Base-by-base conservation (phyloP, 1,284 basidiomycete species). In the Cutaneotrichosporon dermatis region DNA sequence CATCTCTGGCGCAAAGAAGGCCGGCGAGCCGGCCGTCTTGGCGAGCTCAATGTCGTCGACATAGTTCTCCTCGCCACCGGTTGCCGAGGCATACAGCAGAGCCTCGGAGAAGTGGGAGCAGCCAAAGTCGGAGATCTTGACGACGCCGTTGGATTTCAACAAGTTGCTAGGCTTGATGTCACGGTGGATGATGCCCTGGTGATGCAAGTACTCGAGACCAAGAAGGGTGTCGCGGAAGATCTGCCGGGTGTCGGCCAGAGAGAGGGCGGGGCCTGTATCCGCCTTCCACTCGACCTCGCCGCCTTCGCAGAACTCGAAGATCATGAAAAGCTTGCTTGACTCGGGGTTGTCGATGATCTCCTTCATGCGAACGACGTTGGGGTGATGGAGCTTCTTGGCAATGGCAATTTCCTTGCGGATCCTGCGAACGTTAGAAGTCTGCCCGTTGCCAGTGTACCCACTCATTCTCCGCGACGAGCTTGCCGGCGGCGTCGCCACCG, bases 81-180 rank as follows among this genome's bases (percentile, higher is more conserved):
- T 25, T 81, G 82, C 64, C 80, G 76, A 71, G 25, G 76, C 77
- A 0, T 74, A 83, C 33, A 85, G 84, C 63, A 91, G 86, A 0
- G 90, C 89, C 68, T 91, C 88, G 7, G 91, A 94, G 76, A 95
- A 93, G 75, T 96, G 92, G 8, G 93, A 94, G 58, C 96, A 93
- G 57, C 96, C 95, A 78, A 99, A 99, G 79, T 99, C 96, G 25
- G 89, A 92, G 64, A 99, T 99, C 79, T 99, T 99, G 79, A 98
- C 93, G 58, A 84, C 86, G 50, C 88, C 85, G 40, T 83, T 82
- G 13, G 90, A 89, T 86, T 89, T 92, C 13, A 99, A 84, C 40
- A 99, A 85, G 76, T 99, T 99, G 60, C 92, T 92, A 10, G 96
- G 96, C 77, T 99, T 99, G 81, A 99, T 98, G 78, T 99, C 96